Evolutionary conservation across 768 basidiomycete genomes (phyloP), one percentile per base, ranked within the genome.

Genomic region (Lyophyllum atratum): DNA sequence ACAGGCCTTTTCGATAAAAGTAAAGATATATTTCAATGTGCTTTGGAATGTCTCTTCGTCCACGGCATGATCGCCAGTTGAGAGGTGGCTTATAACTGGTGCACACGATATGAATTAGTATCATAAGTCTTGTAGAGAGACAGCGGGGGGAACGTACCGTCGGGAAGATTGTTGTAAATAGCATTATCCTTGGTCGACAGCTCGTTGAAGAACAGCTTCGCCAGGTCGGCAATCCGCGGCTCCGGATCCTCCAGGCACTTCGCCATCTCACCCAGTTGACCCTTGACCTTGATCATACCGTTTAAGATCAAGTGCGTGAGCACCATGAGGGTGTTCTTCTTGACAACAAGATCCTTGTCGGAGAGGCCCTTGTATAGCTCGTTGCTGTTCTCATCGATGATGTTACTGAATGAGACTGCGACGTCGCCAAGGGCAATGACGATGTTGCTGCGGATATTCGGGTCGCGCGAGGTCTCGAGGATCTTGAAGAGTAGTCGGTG

Each of bases 241-340:
- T 98, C 96, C 22, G 83, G 79, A 71, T 98, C 96, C 74, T 98
- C 95, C 7, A 98, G 74, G 69, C 97, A 98, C 73, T 99, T 98
- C n/a, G 96, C 97, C 96, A 99, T 98, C 80, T 99, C 97, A 17
- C 97, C 97, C 7, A 99, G 80, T 69, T 99, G 96, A 1, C 97
- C 97, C 74, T 99, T 98, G 64, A 98, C 95, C 73, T 98, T 99
- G 81, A 99, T 92, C 97, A 98, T 98, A 2, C 96, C 96, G 65
- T 98, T 98, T 59, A 99, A 75, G 68, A 98, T 98, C 58, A 99
- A 75, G 70, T 98, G 94, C 11, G 95, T 96, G 54, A 98, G 80
- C 28, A 98, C 97, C 96, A 98, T 98, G 44, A 99, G 82, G 33
- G 96, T 97, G 74, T 98, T 98, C 81, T 98, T 98, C 85, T 98